Conservation (phyloP, 768 basidiomycete species). For the Podaxis rugospora region DNA sequence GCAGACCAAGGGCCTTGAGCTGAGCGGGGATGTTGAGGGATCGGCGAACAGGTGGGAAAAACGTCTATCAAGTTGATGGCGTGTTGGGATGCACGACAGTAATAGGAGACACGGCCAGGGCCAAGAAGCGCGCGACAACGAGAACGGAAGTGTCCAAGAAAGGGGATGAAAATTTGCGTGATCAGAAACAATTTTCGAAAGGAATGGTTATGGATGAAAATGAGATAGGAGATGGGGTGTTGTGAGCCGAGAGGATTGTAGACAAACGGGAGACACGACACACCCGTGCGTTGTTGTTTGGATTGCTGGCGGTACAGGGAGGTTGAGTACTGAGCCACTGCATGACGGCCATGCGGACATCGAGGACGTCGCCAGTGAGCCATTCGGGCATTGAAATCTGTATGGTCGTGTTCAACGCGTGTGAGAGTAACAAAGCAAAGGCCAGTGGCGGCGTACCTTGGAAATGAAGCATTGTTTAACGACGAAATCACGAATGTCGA, state of each 20-base stretch:
- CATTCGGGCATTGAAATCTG: conserved; percentile 69
- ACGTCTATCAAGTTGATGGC: conserved; percentile 18
- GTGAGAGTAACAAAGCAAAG: neutral
- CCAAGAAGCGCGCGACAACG: conserved; percentile 3
- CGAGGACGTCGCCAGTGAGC: conserved; percentile 70
- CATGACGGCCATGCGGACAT: conserved; percentile 61
- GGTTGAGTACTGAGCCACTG: conserved; percentile 34
- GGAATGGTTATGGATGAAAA: neutral
- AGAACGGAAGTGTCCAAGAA: neutral
- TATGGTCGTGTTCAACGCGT: neutral
- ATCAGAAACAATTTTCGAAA: conserved; percentile 5
- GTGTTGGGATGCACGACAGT: neutral
- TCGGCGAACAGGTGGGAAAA: conserved; percentile 24
- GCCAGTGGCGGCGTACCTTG: conserved; percentile 39
- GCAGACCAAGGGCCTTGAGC: conserved; percentile 64
- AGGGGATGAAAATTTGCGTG: conserved; percentile 2
- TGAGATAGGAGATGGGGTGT: neutral
- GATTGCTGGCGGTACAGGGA: conserved; percentile 9
- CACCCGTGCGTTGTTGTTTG: conserved; percentile 14
- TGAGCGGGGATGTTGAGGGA: conserved; percentile 72
- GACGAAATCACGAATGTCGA: conserved; percentile 79
- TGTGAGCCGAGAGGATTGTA: neutral
- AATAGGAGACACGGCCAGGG: conserved; percentile 1
- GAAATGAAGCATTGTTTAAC: conserved; percentile 91
- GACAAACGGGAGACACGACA: conserved; percentile 3